phyloP scores from a whole-genome alignment of 345 rosid genomes.

The Lumnitzera racemosa region DNA sequence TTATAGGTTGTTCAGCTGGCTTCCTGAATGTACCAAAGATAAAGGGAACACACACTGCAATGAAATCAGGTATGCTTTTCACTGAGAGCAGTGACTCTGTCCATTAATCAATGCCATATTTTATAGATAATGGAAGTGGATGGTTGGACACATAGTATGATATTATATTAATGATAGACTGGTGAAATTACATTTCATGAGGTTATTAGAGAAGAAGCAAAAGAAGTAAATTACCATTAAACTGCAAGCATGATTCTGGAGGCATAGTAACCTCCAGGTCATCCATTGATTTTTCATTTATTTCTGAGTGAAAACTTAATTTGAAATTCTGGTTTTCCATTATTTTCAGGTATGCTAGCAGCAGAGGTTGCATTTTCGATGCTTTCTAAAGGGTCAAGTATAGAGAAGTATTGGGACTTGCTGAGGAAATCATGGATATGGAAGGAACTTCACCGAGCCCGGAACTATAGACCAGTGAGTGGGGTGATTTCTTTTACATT shows the following conservation, averaged over 20 bases:
- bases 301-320: background rate
- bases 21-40: slow-evolving; percentile 94
- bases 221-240: too few species aligned
- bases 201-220: background rate
- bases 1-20: slow-evolving; percentile 96
- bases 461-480: slow-evolving; percentile 90
- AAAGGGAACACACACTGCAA: slow-evolving; percentile 98
- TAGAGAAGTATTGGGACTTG: slow-evolving; percentile 69
- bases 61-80: slow-evolving; percentile 73
- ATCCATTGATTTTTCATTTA: background rate
- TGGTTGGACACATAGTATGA: too few species aligned
- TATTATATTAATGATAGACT: too few species aligned
- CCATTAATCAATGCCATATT: too few species aligned
- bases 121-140: too few species aligned
- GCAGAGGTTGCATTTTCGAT: slow-evolving; percentile 81
- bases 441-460: slow-evolving; percentile 73
- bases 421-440: slow-evolving; percentile 81
- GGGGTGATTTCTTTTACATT: slow-evolving; percentile 3
- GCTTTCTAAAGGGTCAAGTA: slow-evolving; percentile 45
- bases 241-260: too few species aligned
- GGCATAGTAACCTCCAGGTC: too few species aligned
- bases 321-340: background rate
- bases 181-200: background rate
- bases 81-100: background rate
- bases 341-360: slow-evolving; percentile 80